Evolutionary conservation across 176 grass and related monocot genomes (phyloP), one percentile per base, ranked within the genome.

Genomic region (Tillandsia leiboldiana): DNA sequence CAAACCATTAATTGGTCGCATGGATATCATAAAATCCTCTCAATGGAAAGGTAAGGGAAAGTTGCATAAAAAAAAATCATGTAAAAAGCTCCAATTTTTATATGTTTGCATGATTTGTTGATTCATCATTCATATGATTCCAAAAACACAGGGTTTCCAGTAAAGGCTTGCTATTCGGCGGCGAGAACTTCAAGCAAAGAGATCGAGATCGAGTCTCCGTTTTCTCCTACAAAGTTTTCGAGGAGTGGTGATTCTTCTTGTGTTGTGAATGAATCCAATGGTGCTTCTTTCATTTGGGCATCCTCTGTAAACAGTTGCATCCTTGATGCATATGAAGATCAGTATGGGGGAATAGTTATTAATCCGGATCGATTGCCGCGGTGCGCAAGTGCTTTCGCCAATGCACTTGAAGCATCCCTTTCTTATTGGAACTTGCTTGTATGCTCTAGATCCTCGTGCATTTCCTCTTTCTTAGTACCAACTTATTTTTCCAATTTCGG

Each of bases 341-440:
- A 93, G 70, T 99, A 99, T 73, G 87, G 87, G n/a, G 94, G 94
- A 22, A 84, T 99, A 10, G 26, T 99, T 71, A 74, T 99, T 66
- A 86, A 86, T 70, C 69, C 84, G 50, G 86, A 90, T 42, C 72
- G 48, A 78, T 77, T 97, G 69, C 87, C 94, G 1, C 10, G 29
- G 26, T 82, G 87, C 65, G 53, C 28, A 47, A 77, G 75, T 53
- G 75, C 77, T 14, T 99, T 99, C 82, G 68, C 79, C 14, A n/a
- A 51, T 18, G 76, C 84, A 0, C 86, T 99, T 33, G 74, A 73
- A 22, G 70, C 72, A 12, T 99, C 94, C 49, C 82, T 99, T 50
- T 99, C 80, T 29, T 80, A 87, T 61, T 93, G 94, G 94, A 84
- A 86, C 66, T 70, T 68, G 26, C 75, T 81, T 80, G 90, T 89